A percentile compares a stretch with the other conserved stretches of the same genome.
Conservation (phyloP, 805 yeast species). For the Metschnikowia koreensis region DNA sequence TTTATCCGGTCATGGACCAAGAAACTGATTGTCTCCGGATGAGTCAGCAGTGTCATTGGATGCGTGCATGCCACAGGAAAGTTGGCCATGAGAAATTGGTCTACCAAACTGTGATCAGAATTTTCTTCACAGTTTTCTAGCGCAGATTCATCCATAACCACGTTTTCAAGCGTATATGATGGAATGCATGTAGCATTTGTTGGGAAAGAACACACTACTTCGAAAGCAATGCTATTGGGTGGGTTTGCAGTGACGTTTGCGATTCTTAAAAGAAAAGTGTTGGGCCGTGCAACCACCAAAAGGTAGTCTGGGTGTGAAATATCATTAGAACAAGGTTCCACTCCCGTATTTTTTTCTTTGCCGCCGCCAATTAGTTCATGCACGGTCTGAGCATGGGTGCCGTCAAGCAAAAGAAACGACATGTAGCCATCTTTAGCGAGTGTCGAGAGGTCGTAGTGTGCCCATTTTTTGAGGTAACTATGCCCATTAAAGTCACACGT, state of each 20-base stretch:
- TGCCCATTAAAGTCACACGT: constrained; percentile 60
- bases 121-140: not conserved
- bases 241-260: constrained; percentile 53
- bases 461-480: constrained; percentile 57
- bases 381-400: not conserved
- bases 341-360: too few relatives aligned
- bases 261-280: constrained; percentile 44
- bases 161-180: not conserved
- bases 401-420: constrained; percentile 7
- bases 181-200: constrained; percentile 13
- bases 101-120: not conserved
- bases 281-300: constrained; percentile 39
- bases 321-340: too few relatives aligned
- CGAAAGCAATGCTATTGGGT: constrained; percentile 50
- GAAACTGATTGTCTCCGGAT: constrained; percentile 14
- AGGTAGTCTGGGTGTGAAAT: constrained; percentile 21
- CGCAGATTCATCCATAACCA: not conserved
- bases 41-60: not conserved
- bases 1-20: constrained; percentile 39
- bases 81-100: not conserved
- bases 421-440: constrained; percentile 4
- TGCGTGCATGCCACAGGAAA: constrained; percentile 8
- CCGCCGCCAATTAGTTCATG: not conserved
- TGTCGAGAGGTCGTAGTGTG: constrained; percentile 35
- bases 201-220: constrained; percentile 27